A percentile compares a stretch with the other conserved stretches of the same genome.
phyloP scores from a whole-genome alignment of 176 grass and related monocot species.

The Oryza coarctata region DNA sequence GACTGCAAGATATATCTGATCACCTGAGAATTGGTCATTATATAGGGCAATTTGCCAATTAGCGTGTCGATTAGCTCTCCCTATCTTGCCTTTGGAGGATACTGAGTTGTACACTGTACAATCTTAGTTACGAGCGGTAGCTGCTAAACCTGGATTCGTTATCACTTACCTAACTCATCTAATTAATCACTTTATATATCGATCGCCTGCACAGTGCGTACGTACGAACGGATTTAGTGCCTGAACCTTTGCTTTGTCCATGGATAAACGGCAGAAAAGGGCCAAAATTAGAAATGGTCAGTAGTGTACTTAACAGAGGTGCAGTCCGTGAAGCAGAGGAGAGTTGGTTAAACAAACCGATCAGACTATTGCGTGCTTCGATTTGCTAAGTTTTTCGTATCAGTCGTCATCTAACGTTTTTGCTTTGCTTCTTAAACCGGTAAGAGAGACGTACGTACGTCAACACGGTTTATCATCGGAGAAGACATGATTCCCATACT shows the following conservation, averaged over 20 bases:
- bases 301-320: background rate
- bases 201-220: background rate
- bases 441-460: background rate
- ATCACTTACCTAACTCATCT: background rate
- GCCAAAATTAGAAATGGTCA: background rate
- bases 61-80: background rate
- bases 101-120: background rate
- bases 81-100: background rate
- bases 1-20: background rate
- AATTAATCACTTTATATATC: background rate
- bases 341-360: constrained; percentile 11
- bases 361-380: background rate
- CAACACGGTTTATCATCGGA: background rate
- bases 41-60: background rate
- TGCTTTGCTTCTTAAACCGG: constrained; percentile 40
- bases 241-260: background rate
- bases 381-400: background rate
- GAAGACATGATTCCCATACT: background rate
- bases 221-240: background rate
- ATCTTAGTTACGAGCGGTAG: background rate
- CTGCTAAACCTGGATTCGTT: no score
- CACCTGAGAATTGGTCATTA: background rate
- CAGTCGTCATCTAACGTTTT: constrained; percentile 1
- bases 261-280: background rate
- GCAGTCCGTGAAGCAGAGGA: background rate